A percentile compares a stretch with the other conserved stretches of the same genome.
phyloP scores from a whole-genome alignment of 345 rosid genomes.

The Xanthoceras sorbifolium region DNA sequence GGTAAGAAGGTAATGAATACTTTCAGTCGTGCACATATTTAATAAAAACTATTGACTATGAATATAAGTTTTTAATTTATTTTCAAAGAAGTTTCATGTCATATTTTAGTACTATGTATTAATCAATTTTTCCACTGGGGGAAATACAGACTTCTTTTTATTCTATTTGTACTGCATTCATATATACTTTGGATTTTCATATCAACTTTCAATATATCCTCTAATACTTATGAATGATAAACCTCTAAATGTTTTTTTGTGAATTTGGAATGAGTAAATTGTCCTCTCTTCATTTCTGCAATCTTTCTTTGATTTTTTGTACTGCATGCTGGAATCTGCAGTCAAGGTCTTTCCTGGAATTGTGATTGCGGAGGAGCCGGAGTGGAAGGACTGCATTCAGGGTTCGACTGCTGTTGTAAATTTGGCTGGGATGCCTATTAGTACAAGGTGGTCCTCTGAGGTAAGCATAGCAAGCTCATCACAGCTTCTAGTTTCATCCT shows the following conservation, averaged over 20 bases:
- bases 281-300: neutral
- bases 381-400: conserved; percentile 71
- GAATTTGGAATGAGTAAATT: neutral
- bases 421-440: conserved; percentile 88
- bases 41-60: neutral
- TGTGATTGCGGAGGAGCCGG: conserved; percentile 68
- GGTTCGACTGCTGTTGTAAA: conserved; percentile 88
- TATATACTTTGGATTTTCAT: neutral
- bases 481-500: conserved; percentile 1
- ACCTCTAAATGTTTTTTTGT: neutral
- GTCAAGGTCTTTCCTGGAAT: conserved; percentile 74
- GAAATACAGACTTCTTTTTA: neutral
- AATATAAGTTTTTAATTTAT: neutral
- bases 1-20: conserved; percentile 90
- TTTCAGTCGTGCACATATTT: conserved; percentile 13
- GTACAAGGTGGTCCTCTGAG: conserved; percentile 95
- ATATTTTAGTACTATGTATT: neutral
- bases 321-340: conserved; percentile 28
- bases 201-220: neutral
- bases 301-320: conserved; percentile 2
- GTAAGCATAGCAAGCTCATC: conserved; percentile 37
- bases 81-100: neutral
- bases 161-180: neutral
- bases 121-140: neutral
- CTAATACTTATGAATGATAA: neutral